Percentiles rank a stretch among this genome's conserved stretches.
Conservation (phyloP, 2,329 filamentous ascomycete species). For the Lasiodiplodia hormozganensis region DNA sequence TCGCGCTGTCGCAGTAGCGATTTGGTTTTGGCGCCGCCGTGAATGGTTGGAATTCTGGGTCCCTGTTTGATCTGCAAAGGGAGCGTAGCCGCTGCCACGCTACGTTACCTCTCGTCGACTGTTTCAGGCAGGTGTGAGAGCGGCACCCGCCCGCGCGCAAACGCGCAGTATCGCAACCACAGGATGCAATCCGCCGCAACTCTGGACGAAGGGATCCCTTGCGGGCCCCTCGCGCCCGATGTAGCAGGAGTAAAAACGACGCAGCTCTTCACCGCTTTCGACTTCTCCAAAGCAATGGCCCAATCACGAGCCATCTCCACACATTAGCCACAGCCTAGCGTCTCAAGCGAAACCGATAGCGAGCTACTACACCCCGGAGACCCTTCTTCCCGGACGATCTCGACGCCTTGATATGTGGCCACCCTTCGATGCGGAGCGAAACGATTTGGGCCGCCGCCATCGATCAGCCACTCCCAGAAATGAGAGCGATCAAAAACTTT, state of each 20-base stretch:
- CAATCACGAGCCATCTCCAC: background rate
- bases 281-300: background rate
- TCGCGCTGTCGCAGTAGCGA: constrained; percentile 4
- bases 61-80: constrained; percentile 7
- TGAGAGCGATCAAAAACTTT: background rate
- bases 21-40: background rate
- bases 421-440: background rate
- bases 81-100: background rate
- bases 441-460: background rate
- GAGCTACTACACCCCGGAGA: background rate
- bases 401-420: background rate
- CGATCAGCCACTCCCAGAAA: background rate
- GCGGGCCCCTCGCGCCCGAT: background rate
- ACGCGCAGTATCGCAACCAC: background rate
- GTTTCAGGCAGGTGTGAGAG: constrained; percentile 1
- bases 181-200: background rate
- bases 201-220: background rate
- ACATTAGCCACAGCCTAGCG: background rate
- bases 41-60: background rate
- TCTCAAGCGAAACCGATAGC: background rate
- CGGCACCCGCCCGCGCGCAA: background rate
- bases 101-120: background rate
- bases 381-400: background rate
- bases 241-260: background rate
- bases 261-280: background rate